Evolutionary conservation across 306 rosid genomes (phyloP), one percentile per base, ranked within the genome.

Genomic region (Vicia faba): DNA sequence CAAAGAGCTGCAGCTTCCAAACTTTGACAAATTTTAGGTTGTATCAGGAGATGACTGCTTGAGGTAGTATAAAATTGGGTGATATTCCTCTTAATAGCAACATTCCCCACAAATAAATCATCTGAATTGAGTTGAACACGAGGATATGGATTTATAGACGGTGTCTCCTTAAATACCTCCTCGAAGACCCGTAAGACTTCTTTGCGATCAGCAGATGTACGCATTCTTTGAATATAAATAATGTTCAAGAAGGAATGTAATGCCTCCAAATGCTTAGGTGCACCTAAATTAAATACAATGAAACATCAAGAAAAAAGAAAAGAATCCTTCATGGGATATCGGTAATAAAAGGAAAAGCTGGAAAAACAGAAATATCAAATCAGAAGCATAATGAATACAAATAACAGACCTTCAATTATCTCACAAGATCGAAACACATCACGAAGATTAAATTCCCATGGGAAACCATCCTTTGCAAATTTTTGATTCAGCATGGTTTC

Each of bases 381-480:
- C 23, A 31, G 10, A 18, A 46, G 25, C 67, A 38, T 66, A 12
- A 60, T 56, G 56, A 48, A 18, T 7, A 16, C 31, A 61, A 71
- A 66, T 19, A 75, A 56, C 43, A 55, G 29, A 92, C 98, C 98
- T 76, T 82, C 48, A 70, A 93, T 87, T 44, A 93, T 82, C 82
- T 93, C 88, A 75, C 98, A 93, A 2, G 87, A 93, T 64, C 98
- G 93, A 75, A 93, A 60, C 44, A 93, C 87, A 82, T 93, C 98
- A 58, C 98, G 91, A 39, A 93, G 89, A 82, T 89, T 93, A 61
- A 93, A 93, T 79, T 93, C 98, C 98, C 98, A 93, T 14, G 98
- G 97, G 13, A 89, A 84, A 18, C 98, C 98, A 49, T 84, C 91
- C 81, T 81, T 88, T 45, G 89, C 95, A 82, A 93, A 93, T 65